Evolutionary conservation across 2,329 filamentous ascomycete genomes (phyloP), one percentile per base, ranked within the genome.

Genomic region (Lachnellula willkommii): DNA sequence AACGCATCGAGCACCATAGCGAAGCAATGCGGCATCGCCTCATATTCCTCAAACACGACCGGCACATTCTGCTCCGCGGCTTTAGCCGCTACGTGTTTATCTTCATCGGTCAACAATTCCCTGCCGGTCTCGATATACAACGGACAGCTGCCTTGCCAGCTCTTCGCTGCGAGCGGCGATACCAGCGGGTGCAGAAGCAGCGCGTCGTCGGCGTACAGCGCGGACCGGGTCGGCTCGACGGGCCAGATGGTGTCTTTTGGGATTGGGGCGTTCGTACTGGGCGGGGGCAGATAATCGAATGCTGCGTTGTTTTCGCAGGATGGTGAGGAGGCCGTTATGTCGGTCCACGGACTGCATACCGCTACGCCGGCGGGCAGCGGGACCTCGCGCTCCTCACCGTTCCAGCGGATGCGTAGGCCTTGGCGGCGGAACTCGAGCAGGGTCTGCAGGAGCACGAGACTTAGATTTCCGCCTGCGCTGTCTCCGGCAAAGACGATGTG

Each of bases 21-120:
- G 66, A 90, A 93, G 63, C 82, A 83, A 71, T 92, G 89, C 53
- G 89, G 88, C 89, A 93, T 93, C 3, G 83, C 86, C 69, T 91
- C 85, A 68, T 84, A 94, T 71, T 90, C 82, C 68, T 89, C 82
- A 65, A 84, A 87, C 3, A 82, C 76, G 0, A 92, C 80, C 0
- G 65, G 66, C 0, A 86, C 85, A 5, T 81, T 83, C 47, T 87
- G 80, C 7, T 65, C 60, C 15, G 75, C 74, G 11, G 88, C 74
- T 40, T 78, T 76, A 42, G 73, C 71, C 0, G 84, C 87, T 2
- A 89, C 67, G 52, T 82, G 81, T 60, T 77, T 78, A 57, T 77
- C 78, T 69, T 91, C 88, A 68, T 90, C 87, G 1, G 80, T 75
- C 9, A 93, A 75, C 63, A 87, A 78, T 71, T 94, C 89, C 74